Base-by-base conservation (phyloP, 2,329 filamentous ascomycete species). In the Talaromyces sp. region DNA sequence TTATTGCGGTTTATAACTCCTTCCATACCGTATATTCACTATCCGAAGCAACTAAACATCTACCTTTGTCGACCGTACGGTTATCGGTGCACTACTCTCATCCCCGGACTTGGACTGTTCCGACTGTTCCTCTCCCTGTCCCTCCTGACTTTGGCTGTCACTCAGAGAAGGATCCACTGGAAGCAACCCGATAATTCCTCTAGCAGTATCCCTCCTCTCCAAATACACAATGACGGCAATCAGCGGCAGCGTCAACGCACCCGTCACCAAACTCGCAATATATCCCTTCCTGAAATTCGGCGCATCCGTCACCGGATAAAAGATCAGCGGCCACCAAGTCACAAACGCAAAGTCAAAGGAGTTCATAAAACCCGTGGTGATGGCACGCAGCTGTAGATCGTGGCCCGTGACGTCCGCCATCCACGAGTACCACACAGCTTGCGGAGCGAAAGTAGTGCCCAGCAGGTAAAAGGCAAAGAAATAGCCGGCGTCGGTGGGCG, bases 391-490 rank as follows among this genome's bases (percentile, higher is more conserved):
- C 50, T 80, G 78, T 7, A 80, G 67, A 58, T 72, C 70, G 31
- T 71, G 69, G n/a, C 64, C 60, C 6, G 70, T 72, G 4, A 72
- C 65, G 30, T 81, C 78, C 0, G 78, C 78, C 76, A 80, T 79
- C 78, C 78, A 81, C 0, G 76, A 75, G 64, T 80, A 80, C 78
- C 78, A 81, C 18, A 81, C 67, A 4, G 78, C 78, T 61, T 81
- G 78, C 0, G 78, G 78, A 1, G 78, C 78, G 59, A 77, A 81
- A 0, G 76, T 79, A 0, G 78, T 79, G 3, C 78, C 78, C 2
- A 80, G 70, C 0, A 79, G 65, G 64, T 79, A 80, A 62, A 79
- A 80, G 6, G 78, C 77, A 52, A 79, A 75, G 60, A 80, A 80
- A 60, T 78, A 73, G 34, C 70, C 76, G 0, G 72, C 73, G 44